Conservation (phyloP, 768 basidiomycete genomes). For the Leccinum sublutescens region DNA sequence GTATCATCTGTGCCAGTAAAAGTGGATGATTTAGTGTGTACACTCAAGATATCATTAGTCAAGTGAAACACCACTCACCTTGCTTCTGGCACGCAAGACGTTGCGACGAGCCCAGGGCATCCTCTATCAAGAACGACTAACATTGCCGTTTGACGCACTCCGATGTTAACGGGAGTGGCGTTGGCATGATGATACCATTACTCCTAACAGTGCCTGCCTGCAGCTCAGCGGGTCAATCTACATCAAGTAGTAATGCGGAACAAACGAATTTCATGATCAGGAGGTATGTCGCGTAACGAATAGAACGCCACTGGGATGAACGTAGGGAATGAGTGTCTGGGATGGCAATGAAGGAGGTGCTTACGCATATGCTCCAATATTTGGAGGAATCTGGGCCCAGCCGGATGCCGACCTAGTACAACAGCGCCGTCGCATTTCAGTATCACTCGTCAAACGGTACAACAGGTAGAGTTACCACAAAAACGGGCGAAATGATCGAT, state of each 20-base stretch:
- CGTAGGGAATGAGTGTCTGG: conserved; percentile 87
- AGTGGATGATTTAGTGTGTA: not conserved
- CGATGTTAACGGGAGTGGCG: conserved; percentile 86
- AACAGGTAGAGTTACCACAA: not conserved
- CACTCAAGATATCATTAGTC: not conserved
- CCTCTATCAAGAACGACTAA: conserved; percentile 90
- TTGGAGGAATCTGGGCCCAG: conserved; percentile 97
- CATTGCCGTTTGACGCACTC: conserved; percentile 86
- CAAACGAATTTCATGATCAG: conserved; percentile 55
- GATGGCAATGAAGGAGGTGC: conserved; percentile 87
- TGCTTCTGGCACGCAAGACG: conserved; percentile 81
- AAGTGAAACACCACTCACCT: conserved; percentile 47
- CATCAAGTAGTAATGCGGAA: not conserved
- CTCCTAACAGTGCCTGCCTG: conserved; percentile 83
- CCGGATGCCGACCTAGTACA: conserved; percentile 72
- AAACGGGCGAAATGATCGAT: not conserved
- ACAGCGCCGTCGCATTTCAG: not conserved
- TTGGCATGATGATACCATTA: conserved; percentile 59
- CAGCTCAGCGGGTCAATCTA: conserved; percentile 4
- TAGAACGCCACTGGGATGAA: conserved; percentile 87
- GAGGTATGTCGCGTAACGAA: conserved; percentile 92
- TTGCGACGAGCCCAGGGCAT: conserved; percentile 95
- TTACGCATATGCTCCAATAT: conserved; percentile 94
- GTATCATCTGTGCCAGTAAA: conserved; percentile 57
- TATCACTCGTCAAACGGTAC: not conserved